Conservation (phyloP, 139 green algal genomes). For the Asterochloris erici region DNA sequence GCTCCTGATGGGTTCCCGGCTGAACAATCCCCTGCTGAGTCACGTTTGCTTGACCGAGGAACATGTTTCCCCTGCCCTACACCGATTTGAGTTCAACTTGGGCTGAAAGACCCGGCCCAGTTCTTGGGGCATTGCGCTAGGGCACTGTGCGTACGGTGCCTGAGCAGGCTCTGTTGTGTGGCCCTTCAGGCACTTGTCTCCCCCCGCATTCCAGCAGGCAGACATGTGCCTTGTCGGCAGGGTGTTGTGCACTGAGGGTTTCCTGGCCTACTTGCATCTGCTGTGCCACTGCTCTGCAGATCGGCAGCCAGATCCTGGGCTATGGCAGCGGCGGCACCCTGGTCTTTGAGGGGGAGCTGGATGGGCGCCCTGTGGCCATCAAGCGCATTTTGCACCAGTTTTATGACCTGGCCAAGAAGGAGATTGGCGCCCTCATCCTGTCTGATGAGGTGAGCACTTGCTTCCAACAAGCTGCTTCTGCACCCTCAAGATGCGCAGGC, state of each 20-base stretch:
- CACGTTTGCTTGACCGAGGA: not conserved
- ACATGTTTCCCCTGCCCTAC: not conserved
- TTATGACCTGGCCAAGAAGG: constrained; percentile 82
- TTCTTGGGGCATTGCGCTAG: not conserved
- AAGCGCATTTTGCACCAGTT: constrained; percentile 85
- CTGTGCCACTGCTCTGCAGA: constrained; percentile 1
- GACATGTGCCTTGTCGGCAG: not conserved
- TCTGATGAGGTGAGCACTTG: constrained; percentile 67
- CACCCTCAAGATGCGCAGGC: not conserved
- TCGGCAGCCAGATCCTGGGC: constrained; percentile 57
- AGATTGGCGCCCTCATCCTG: constrained; percentile 90
- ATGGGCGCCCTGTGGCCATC: constrained; percentile 80
- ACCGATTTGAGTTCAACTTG: not conserved
- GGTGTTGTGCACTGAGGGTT: not conserved
- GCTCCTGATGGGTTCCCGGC: not conserved
- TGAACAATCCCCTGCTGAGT: not conserved
- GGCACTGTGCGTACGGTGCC: not conserved
- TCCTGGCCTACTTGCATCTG: not conserved
- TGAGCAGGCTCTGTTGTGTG: not conserved
- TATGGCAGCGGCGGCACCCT: constrained; percentile 73
- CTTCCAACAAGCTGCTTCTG: not conserved
- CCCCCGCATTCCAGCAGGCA: not conserved
- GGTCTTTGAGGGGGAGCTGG: constrained; percentile 82
- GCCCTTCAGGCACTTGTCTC: not conserved
- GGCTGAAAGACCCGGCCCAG: too few relatives aligned